These are phyloP conservation scores for Escovopsis sp. DNA, from an alignment of 2,329 filamentous ascomycete genomes.

Conservation along the genomic window DNA sequence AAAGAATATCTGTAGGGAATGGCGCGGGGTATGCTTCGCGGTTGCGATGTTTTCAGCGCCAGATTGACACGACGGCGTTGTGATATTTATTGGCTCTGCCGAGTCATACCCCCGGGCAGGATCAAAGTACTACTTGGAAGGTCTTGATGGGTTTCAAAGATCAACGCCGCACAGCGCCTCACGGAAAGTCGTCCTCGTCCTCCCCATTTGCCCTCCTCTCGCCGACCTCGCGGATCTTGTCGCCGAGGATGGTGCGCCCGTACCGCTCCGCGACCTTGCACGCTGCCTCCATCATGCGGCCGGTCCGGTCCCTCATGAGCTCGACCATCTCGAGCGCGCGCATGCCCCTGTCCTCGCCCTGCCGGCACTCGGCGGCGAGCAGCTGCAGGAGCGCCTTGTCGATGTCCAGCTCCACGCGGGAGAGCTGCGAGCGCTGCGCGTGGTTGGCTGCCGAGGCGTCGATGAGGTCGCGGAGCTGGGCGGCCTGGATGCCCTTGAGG, in stretches of 20 bases:
- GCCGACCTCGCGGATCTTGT: constrained; percentile 79
- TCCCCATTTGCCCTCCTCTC: constrained; percentile 52
- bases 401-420: constrained; percentile 63
- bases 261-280: constrained; percentile 81
- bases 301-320: constrained; percentile 70
- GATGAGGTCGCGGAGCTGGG: constrained; percentile 62
- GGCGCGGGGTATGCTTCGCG: too few relatives aligned
- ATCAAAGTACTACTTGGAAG: too few relatives aligned
- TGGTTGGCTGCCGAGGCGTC: constrained; percentile 44
- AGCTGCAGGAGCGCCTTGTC: constrained; percentile 86
- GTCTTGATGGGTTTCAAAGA: too few relatives aligned
- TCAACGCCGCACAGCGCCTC: too few relatives aligned
- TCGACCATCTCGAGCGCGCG: constrained; percentile 81
- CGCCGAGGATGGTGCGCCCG: constrained; percentile 61
- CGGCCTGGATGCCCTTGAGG: constrained; percentile 54
- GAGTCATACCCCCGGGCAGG: too few relatives aligned
- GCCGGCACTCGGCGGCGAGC: constrained; percentile 76
- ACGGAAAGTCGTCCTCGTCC: constrained; percentile 33
- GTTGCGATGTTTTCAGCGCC: too few relatives aligned
- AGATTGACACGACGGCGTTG: too few relatives aligned
- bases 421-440: constrained; percentile 51
- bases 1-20: too few relatives aligned
- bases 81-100: too few relatives aligned
- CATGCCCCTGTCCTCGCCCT: constrained; percentile 88
- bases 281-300: constrained; percentile 84